phyloP scores from a whole-genome alignment of 2,329 filamentous ascomycete species.

The Cladosporium sp. region DNA sequence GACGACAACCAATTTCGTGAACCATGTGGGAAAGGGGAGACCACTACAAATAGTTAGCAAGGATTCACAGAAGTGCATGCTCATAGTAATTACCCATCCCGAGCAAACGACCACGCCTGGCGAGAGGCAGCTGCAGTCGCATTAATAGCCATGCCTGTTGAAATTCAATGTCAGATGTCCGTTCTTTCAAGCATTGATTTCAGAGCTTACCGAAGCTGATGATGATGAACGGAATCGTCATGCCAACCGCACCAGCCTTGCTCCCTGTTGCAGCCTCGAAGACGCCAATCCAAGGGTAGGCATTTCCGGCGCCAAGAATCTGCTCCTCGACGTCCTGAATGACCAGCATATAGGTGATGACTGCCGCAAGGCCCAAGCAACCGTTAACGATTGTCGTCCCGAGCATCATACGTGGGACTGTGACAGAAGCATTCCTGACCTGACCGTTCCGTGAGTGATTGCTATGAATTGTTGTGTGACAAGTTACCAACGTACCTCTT shows the following conservation, averaged over 20 bases:
- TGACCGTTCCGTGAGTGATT: background rate
- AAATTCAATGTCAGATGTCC: background rate
- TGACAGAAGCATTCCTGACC: conserved; percentile 35
- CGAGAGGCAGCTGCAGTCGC: conserved; percentile 37
- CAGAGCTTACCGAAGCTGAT: background rate
- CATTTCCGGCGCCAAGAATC: conserved; percentile 23
- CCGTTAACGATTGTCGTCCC: conserved; percentile 49
- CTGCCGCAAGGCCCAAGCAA: conserved; percentile 45
- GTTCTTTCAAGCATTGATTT: background rate
- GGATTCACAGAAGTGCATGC: background rate
- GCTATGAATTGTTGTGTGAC: background rate
- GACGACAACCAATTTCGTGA: background rate
- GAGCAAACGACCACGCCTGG: conserved; percentile 46
- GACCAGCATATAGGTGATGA: conserved; percentile 45
- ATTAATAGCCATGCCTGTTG: conserved; percentile 32
- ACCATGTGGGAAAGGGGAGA: background rate
- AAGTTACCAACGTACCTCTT: conserved; percentile 24
- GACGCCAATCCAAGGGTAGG: conserved; percentile 40
- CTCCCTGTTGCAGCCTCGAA: conserved; percentile 30
- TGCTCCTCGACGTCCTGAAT: conserved; percentile 40
- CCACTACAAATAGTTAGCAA: background rate
- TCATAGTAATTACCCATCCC: conserved; percentile 29
- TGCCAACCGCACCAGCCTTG: conserved; percentile 24
- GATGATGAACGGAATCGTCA: conserved; percentile 26
- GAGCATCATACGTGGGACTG: conserved; percentile 50